Percentiles rank a stretch among this genome's conserved stretches.
phyloP scores from a whole-genome alignment of 163 green algal genomes.

The Chloromonas sp. region DNA sequence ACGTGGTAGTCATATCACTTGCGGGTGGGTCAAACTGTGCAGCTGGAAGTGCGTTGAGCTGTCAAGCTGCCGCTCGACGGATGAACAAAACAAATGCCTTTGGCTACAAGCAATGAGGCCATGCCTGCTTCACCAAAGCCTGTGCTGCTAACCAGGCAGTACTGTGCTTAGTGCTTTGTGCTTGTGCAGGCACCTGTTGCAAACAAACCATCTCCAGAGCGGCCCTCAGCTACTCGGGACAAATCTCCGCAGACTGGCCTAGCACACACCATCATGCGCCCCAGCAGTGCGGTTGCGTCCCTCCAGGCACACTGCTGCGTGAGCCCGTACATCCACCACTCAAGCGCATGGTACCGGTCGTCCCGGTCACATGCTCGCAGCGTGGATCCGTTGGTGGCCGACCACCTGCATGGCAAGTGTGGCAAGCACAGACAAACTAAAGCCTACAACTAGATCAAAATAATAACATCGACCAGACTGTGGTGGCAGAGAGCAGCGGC shows the following conservation, averaged over 20 bases:
- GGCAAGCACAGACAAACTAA: not conserved
- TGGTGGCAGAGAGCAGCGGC: too few species aligned
- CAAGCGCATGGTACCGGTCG: constrained; percentile 28
- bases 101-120: too few species aligned
- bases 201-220: not conserved
- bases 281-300: constrained; percentile 4
- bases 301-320: constrained; percentile 14
- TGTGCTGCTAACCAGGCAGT: not conserved
- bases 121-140: too few species aligned
- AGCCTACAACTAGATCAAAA: not conserved
- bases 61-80: not conserved
- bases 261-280: constrained; percentile 18
- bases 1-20: too few species aligned
- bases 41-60: not conserved
- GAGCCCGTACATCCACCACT: constrained; percentile 29
- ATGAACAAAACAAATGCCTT: too few species aligned
- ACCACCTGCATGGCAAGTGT: not conserved
- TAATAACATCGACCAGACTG: too few species aligned
- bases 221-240: not conserved
- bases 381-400: not conserved
- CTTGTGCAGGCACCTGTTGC: not conserved
- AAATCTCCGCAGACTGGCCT: not conserved
- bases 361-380: constrained; percentile 16
- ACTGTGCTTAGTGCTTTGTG: not conserved
- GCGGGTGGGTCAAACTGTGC: too few species aligned